Evolutionary conservation across 2,329 filamentous ascomycete species (phyloP).

Genomic region (Talaromyces sp.): DNA sequence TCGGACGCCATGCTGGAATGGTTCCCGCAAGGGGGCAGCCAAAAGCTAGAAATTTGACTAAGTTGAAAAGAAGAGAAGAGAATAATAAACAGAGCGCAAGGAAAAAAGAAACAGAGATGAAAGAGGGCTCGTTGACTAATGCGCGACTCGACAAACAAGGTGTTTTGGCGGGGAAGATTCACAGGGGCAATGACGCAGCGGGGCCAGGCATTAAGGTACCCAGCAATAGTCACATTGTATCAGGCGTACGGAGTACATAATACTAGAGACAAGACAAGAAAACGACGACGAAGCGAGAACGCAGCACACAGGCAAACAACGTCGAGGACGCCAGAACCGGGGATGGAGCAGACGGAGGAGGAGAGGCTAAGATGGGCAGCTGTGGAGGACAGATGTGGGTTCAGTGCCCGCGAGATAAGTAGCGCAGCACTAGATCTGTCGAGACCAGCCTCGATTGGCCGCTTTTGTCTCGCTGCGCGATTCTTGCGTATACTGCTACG

Average conservation of each 20-base stretch:
- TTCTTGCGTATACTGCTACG: too few relatives aligned
- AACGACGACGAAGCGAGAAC: neutral
- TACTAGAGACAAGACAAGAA: neutral
- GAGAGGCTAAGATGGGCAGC: neutral
- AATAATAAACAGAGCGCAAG: neutral
- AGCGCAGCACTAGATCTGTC: neutral
- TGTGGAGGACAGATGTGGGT: neutral
- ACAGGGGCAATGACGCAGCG: slow-evolving; percentile 4
- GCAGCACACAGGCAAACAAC: neutral
- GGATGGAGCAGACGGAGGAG: neutral
- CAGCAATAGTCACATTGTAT: slow-evolving; percentile 12
- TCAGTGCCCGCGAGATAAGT: neutral
- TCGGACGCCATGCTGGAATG: slow-evolving; percentile 69
- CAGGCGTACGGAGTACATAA: neutral
- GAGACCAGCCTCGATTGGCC: neutral
- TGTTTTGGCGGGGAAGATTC: slow-evolving; percentile 3
- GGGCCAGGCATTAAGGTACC: slow-evolving; percentile 2
- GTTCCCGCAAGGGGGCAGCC: neutral
- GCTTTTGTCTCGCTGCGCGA: neutral
- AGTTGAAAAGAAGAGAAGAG: neutral
- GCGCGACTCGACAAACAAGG: neutral
- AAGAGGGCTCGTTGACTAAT: neutral
- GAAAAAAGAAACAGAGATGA: neutral
- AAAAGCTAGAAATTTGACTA: neutral
- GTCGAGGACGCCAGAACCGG: neutral